Percentiles rank a stretch among this genome's conserved stretches.
Evolutionary conservation across 2,329 filamentous ascomycete genomes (phyloP).

Genomic region (Botryotinia narcissicola): DNA sequence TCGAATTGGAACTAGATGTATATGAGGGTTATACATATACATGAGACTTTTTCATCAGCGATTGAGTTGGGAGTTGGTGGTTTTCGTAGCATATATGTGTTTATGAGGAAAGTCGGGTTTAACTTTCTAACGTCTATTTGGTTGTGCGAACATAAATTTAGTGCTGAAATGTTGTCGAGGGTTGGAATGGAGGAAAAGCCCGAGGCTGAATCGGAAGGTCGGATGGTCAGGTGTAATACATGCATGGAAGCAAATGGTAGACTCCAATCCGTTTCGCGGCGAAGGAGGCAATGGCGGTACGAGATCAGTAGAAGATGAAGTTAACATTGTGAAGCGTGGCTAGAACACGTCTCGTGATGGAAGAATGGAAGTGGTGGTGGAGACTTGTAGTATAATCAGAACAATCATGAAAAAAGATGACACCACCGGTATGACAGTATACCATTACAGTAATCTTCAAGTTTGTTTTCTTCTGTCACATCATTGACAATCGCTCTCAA

Average conservation of each 20-base stretch:
- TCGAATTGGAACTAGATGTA: slow-evolving; percentile 5
- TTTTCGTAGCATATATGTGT: slow-evolving; percentile 6
- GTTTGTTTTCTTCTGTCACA: background rate
- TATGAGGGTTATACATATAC: slow-evolving; percentile 3
- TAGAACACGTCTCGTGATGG: background rate
- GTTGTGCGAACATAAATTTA: slow-evolving; percentile 1
- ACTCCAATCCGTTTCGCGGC: background rate
- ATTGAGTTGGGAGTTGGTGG: slow-evolving; percentile 7
- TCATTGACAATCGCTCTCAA: background rate
- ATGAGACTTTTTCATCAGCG: slow-evolving; percentile 8
- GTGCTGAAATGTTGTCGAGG: background rate
- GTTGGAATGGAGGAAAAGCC: background rate
- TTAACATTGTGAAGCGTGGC: background rate
- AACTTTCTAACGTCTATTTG: background rate
- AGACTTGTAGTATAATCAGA: background rate
- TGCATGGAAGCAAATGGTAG: background rate
- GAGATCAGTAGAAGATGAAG: background rate
- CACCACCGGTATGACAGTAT: background rate
- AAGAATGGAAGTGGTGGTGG: background rate
- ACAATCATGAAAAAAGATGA: background rate
- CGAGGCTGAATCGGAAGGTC: background rate
- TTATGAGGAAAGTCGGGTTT: slow-evolving; percentile 9
- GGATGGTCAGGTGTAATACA: slow-evolving; percentile 4
- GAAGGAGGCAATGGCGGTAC: background rate
- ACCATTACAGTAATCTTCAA: background rate